Evolutionary conservation across 345 rosid genomes (phyloP), one percentile per base, ranked within the genome.

Genomic region (Citrus hindsii): DNA sequence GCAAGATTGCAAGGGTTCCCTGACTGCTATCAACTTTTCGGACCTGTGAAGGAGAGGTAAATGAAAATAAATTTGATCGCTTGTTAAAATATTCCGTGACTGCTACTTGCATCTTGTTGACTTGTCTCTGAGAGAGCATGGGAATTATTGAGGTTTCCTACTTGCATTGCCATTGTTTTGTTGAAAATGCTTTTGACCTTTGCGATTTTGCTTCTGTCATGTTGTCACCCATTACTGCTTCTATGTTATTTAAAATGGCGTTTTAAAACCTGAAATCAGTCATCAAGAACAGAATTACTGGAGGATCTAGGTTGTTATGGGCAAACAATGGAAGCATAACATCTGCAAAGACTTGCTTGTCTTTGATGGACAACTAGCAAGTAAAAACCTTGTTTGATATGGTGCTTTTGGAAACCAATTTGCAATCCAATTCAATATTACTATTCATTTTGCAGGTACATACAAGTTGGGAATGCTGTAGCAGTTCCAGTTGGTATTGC

Each of bases 1-100:
- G 92, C 90, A 18, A 80, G 90, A 70, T 3, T 85, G 25, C 88
- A 89, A 77, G 89, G 92, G 1, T 87, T 89, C 24, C 90, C 89
- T 10, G 87, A 85, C 60, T 84, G 73, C 40, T 89, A 89, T 38
- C 76, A 75, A 71, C 83, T 89, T 10, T 79, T 63, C 25, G 89
- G 90, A 4, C 8, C 84, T 33, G 73, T 85, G 14, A 87, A 83
- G 19, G 76, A 87, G 77, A 84, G 87, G 90, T 84, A 53, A 78
- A 83, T 76, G 10, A 33, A 27, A n/a, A 13, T 62, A 64, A 75
- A 63, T 48, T 28, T 1, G 8, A 18, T 53, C 58, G 19, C 19
- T 2, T 24, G 4, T 62, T 16, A 25, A 14, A 1, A 1, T 4
- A 28, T 28, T 62, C 3, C 0, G 1, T 12, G 22, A 19, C 37